Conservation (phyloP, 139 green algal genomes). For the Pycnococcus provasolii region DNA sequence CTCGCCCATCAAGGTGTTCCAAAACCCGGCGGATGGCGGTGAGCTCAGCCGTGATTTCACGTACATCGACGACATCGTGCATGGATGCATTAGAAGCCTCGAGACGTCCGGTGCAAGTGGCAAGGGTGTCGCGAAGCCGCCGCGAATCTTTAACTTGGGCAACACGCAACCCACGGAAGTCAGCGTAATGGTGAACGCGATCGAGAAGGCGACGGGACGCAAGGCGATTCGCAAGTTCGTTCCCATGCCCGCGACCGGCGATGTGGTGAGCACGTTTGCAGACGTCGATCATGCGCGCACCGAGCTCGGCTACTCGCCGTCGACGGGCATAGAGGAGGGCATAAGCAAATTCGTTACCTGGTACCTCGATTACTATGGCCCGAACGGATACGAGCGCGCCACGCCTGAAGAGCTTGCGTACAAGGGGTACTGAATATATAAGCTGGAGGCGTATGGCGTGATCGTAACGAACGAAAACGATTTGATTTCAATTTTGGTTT, state of each 20-base stretch:
- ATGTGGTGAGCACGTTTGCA: constrained; percentile 64
- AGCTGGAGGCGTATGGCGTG: too few species aligned
- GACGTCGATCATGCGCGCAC: constrained; percentile 46
- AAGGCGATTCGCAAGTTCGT: constrained; percentile 43
- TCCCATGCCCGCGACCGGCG: constrained; percentile 47
- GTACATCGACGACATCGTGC: constrained; percentile 66
- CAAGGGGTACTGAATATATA: too few species aligned
- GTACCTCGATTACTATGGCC: constrained; percentile 49
- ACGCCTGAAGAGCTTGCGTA: neutral
- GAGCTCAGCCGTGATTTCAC: constrained; percentile 60
- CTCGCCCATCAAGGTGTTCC: constrained; percentile 57
- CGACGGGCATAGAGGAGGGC: constrained; percentile 30
- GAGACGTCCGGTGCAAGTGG: constrained; percentile 37
- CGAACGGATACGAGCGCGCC: neutral
- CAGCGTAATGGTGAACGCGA: constrained; percentile 45
- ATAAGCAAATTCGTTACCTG: constrained; percentile 52
- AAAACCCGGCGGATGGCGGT: constrained; percentile 9
- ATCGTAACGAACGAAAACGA: too few species aligned
- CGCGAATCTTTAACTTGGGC: constrained; percentile 56
- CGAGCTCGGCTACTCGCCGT: constrained; percentile 35
- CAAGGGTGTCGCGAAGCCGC: constrained; percentile 19
- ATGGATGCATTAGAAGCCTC: constrained; percentile 43
- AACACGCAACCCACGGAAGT: constrained; percentile 64
- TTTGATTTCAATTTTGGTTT: too few species aligned
- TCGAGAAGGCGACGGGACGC: constrained; percentile 48